These are phyloP conservation scores for Penicillium sp. DNA, from an alignment of 2,329 filamentous ascomycete genomes.

Conservation along the genomic window DNA sequence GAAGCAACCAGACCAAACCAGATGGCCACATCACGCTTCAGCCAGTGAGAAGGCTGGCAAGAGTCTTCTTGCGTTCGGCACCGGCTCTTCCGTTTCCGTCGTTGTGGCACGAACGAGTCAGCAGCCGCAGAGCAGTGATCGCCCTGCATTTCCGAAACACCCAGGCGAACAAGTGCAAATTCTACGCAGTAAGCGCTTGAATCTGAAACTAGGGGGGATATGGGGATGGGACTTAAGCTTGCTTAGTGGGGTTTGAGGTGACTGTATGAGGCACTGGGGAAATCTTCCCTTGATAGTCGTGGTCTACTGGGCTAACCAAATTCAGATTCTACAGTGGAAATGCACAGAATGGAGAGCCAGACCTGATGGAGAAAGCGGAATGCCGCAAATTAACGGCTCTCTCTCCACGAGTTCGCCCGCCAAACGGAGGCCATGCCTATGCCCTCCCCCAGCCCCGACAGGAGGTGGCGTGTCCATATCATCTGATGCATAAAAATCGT, in stretches of 20 bases:
- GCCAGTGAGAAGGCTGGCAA: neutral
- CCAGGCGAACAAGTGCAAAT: constrained; percentile 15
- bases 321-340: neutral
- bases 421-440: neutral
- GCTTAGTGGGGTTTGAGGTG: neutral
- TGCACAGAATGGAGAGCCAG: neutral
- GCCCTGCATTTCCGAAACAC: constrained; percentile 24
- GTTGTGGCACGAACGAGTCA: constrained; percentile 18
- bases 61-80: constrained; percentile 5
- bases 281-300: neutral
- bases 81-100: constrained; percentile 6
- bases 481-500: constrained; percentile 8
- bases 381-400: neutral
- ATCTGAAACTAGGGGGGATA: neutral
- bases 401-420: neutral
- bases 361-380: neutral
- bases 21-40: neutral
- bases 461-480: constrained; percentile 5
- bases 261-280: neutral
- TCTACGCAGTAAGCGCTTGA: neutral
- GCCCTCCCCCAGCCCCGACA: neutral
- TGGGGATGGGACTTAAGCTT: neutral
- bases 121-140: constrained; percentile 13
- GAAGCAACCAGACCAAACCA: neutral
- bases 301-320: neutral